Base-by-base conservation (phyloP, 176 grass and related monocot species). In the Lolium multiflorum region DNA sequence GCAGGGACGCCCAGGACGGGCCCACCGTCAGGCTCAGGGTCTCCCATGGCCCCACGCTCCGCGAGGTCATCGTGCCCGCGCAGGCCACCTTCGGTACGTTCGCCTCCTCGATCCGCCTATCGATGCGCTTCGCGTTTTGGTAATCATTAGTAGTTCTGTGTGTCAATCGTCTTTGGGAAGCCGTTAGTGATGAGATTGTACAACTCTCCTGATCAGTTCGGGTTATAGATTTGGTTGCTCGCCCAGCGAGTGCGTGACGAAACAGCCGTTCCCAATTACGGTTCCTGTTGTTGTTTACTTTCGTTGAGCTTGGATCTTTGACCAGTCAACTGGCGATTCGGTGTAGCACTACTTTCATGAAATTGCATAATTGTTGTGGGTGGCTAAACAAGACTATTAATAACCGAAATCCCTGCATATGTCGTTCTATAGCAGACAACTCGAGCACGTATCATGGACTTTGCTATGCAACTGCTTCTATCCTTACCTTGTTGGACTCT, bases 61-160 rank as follows among this genome's bases (percentile, higher is more conserved):
- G 90, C 58, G 97, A 99, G 64, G 75, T 96, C 79, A 8, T 63
- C 70, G 88, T 94, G 55, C 94, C 87, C 4, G 77, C 97, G 63
- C 92, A 96, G 80, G 89, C 92, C 60, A 91, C 97, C 75, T 94
- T 99, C 83, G 97, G 97, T 99, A n/a, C 24, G 25, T 17, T 2
- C 10, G n/a, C 11, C 41, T 74, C 15, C 46, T 37, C 14, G 14
- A 52, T 55, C 44, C 37, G 17, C 31, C 31, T 35, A 11, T 17
- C 28, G 28, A 4, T 65, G 0, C 31, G 46, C 35, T 17, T 21
- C 71, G 44, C 37, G 79, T 56, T 12, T n/a, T 39, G 1, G 18
- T 25, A 18, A 74, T 20, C n/a, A 38, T 55, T 35, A n/a, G n/a
- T n/a, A 13, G 9, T 59, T 55, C 1, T 41, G 16, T 35, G 15